Evolutionary conservation across 441 rosid species (phyloP), one percentile per base, ranked within the genome.

Genomic region (Syzygium malaccense): DNA sequence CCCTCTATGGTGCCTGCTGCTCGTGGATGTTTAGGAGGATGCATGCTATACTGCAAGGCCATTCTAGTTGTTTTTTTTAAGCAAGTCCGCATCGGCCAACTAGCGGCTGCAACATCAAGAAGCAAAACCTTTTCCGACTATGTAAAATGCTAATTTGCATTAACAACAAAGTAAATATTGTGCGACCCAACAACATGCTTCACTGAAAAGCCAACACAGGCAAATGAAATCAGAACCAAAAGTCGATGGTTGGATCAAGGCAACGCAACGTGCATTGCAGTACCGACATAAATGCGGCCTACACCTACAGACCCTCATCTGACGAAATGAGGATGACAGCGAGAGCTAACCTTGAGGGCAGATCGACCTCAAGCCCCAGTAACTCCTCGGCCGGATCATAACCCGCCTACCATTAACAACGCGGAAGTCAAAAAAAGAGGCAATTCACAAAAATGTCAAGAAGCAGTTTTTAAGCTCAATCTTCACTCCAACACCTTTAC

Each of bases 341-440:
- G 15, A 84, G 54, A 80, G 85, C 71, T 86, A 55, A 96, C 98
- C 96, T 95, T 85, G 95, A 93, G 85, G 93, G 93, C 55, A 91
- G 89, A 90, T 95, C 97, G 68, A 91, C 94, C 85, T 94, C 95
- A 49, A 94, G 94, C 62, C 95, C 95, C 86, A 96, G 92, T 28
- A 97, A 88, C 91, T 94, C 98, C 89, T 94, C 98, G 30, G 98
- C 95, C 91, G 97, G 96, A 93, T 96, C 98, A 91, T 95, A 96
- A 89, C 97, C 97, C 91, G 93, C 51, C 93, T 95, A 91, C 89
- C 78, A 88, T 87, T 88, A 84, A 85, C 87, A 88, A 86, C 91
- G 86, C 85, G 14, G 53, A 33, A 26, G 88, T 58, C 55, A 87
- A 88, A 45, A 28, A 55, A 71, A 25, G n/a, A 30, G n/a, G 86